Evolutionary conservation across 1,284 basidiomycete genomes (phyloP), one percentile per base, ranked within the genome.

Genomic region (Cutaneotrichosporon mucoides): DNA sequence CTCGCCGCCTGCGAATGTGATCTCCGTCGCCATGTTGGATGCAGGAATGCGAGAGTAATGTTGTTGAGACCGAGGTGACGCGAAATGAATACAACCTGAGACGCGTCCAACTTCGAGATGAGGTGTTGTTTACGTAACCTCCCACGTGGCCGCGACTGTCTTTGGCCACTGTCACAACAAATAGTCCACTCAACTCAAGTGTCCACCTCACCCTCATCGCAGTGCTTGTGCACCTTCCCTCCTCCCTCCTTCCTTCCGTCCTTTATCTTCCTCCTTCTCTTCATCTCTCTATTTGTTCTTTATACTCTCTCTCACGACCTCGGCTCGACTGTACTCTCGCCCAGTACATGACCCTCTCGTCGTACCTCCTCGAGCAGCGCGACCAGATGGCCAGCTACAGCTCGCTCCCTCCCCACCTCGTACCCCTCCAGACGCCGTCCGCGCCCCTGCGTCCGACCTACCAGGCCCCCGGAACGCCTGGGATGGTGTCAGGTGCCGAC

Each of bases 301-400:
- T 24, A 24, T 24, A 24, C 24, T 24, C 24, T 24, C 24, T 24
- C 24, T 24, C 24, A 24, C 24, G 24, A 24, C 24, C 24, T 24
- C 24, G 24, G 24, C 24, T 24, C 24, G 24, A 24, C 24, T 24
- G 24, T 24, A 24, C 8, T 5, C 47, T 16, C 42, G 11, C 34
- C 15, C 38, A 4, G 33, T 34, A 10, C 53, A 74, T 74, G 72
- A 66, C 64, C 34, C 68, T 73, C 24, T 71, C 73, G n/a, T 42
- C 59, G 8, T 70, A 72, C 54, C 65, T 75, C 15, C 50, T 75
- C 53, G 63, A 70, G 8, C 65, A 52, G 64, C 70, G 68, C 69
- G 67, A 66, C 12, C 24, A 24, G 24, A 24, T 24, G 24, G 24
- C 24, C 24, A 24, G 24, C 24, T 24, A 24, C 24, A 24, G 57